Evolutionary conservation across 208 protist genomes (phyloP).

Genomic region (Leishmania lainsoni): DNA sequence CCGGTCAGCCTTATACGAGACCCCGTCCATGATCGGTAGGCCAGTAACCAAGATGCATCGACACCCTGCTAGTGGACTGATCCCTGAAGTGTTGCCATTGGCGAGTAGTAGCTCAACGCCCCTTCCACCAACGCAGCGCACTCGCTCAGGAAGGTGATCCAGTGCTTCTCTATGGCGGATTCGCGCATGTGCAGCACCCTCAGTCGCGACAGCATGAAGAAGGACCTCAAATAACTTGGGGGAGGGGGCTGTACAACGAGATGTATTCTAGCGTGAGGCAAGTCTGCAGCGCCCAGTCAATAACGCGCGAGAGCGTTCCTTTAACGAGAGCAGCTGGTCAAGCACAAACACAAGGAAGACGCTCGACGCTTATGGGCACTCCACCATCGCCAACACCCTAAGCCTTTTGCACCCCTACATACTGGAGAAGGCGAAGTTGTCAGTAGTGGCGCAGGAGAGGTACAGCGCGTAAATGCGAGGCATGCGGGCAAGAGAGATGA

Average conservation of each 20-base stretch:
- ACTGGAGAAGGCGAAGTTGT: constrained; percentile 48
- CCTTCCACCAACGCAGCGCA: constrained; percentile 32
- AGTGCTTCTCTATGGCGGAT: constrained; percentile 24
- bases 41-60: constrained; percentile 28
- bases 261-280: constrained; percentile 42
- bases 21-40: constrained; percentile 27
- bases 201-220: constrained; percentile 23
- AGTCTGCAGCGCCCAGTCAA: constrained; percentile 38
- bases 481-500: constrained; percentile 38
- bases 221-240: constrained; percentile 34
- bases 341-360: constrained; percentile 40
- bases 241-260: constrained; percentile 29
- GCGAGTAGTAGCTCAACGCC: constrained; percentile 25
- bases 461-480: constrained; percentile 41
- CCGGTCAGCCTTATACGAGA: constrained; percentile 11
- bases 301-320: constrained; percentile 31
- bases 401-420: constrained; percentile 43
- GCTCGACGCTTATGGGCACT: constrained; percentile 43
- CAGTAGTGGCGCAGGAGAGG: constrained; percentile 43
- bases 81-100: constrained; percentile 18
- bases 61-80: constrained; percentile 29
- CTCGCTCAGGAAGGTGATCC: constrained; percentile 15
- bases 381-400: constrained; percentile 43
- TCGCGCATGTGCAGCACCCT: constrained; percentile 34
- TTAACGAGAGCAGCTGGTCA: constrained; percentile 34